These are phyloP conservation scores for Botryosphaeria dothidea DNA, from an alignment of 2,329 filamentous ascomycete genomes.

Conservation along the genomic window DNA sequence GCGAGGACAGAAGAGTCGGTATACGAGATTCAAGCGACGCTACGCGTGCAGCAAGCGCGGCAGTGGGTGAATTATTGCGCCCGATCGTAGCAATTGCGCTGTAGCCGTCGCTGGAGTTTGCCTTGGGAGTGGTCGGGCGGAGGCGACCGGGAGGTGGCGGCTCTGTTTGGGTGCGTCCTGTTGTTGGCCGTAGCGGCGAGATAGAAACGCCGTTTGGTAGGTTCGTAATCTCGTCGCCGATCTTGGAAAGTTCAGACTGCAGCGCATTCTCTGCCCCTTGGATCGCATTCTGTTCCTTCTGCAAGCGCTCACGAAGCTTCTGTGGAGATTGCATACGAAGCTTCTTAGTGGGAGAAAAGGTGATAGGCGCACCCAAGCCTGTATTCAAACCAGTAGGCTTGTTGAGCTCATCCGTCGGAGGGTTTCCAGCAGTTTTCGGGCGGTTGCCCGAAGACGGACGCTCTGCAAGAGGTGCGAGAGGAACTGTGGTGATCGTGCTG, in stretches of 20 bases:
- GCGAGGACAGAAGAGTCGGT: not conserved
- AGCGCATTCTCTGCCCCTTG: slow-evolving; percentile 65
- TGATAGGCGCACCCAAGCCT: slow-evolving; percentile 22
- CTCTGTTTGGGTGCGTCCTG: slow-evolving; percentile 8
- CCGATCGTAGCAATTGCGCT: slow-evolving; percentile 20
- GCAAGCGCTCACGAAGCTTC: slow-evolving; percentile 76
- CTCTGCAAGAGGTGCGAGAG: slow-evolving; percentile 7
- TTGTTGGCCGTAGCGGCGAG: slow-evolving; percentile 7
- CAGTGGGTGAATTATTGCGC: slow-evolving; percentile 28
- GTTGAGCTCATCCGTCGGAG: slow-evolving; percentile 6
- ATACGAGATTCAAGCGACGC: slow-evolving; percentile 61
- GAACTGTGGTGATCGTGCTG: slow-evolving; percentile 4
- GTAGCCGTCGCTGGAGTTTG: slow-evolving; percentile 12
- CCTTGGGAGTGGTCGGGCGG: slow-evolving; percentile 19
- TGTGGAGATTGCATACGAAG: slow-evolving; percentile 61
- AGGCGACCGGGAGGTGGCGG: slow-evolving; percentile 19
- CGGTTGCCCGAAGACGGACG: slow-evolving; percentile 13
- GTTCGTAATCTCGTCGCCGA: slow-evolving; percentile 74
- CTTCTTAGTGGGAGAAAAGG: slow-evolving; percentile 21
- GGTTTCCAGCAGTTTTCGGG: slow-evolving; percentile 43
- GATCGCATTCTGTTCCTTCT: slow-evolving; percentile 75
- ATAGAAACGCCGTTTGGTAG: slow-evolving; percentile 29
- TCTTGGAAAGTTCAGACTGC: slow-evolving; percentile 74
- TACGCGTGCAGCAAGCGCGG: slow-evolving; percentile 59
- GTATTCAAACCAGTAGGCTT: slow-evolving; percentile 25